Percentiles rank a stretch among this genome's conserved stretches.
These are phyloP conservation scores for Fonsecaea nubica DNA, from an alignment of 2,329 filamentous ascomycete species.

Conservation along the genomic window DNA sequence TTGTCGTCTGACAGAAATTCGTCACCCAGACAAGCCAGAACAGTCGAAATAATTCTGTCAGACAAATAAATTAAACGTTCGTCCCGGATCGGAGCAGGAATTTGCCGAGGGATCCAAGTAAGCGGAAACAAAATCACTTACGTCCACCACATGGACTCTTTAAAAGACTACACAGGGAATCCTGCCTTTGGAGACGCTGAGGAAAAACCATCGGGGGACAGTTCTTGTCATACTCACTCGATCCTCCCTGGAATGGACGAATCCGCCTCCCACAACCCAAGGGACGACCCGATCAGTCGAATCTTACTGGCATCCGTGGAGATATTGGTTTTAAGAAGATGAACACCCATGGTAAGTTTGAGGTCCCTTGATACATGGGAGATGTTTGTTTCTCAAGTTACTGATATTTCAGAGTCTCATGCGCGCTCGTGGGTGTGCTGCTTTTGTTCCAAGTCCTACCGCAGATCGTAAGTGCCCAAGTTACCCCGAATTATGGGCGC, in stretches of 20 bases:
- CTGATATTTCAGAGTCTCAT: slow-evolving; percentile 15
- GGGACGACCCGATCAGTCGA: neutral
- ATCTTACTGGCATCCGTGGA: neutral
- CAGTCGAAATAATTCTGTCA: neutral
- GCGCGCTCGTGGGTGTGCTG: slow-evolving; percentile 22
- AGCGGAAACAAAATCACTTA: neutral
- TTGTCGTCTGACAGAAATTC: neutral
- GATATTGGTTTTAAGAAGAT: neutral
- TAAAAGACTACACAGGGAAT: neutral
- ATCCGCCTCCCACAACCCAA: neutral
- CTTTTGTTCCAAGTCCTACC: slow-evolving; percentile 22
- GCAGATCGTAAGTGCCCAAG: slow-evolving; percentile 20
- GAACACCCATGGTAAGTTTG: slow-evolving; percentile 14
- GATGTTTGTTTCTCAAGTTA: neutral
- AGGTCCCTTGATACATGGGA: neutral
- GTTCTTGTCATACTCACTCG: neutral
- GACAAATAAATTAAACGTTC: neutral
- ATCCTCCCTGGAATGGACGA: neutral
- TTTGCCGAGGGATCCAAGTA: neutral
- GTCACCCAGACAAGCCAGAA: neutral
- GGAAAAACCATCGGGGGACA: neutral
- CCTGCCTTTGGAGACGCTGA: neutral
- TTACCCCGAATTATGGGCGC: neutral
- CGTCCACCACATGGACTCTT: neutral
- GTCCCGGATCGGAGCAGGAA: neutral